Base-by-base conservation (phyloP, 768 basidiomycete genomes). In the Boletus pseudopeckii region DNA sequence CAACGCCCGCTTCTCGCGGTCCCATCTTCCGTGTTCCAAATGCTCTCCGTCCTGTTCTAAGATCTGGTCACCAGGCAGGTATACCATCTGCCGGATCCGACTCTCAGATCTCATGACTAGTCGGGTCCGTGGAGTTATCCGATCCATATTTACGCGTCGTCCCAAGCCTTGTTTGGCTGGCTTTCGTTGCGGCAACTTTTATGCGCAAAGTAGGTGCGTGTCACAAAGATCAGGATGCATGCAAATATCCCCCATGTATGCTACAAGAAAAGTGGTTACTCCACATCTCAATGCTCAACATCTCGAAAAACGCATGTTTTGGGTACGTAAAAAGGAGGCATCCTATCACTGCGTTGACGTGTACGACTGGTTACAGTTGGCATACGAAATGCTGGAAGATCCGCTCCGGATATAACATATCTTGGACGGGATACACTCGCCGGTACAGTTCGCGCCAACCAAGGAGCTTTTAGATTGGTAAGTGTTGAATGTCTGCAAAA, bases 351-450 rank as follows among this genome's bases (percentile, higher is more conserved):
- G 77, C 7, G 79, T 79, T 40, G 84, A 86, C 11, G 83, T 83
- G 55, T 83, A 88, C 3, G 84, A 84, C 40, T 61, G 68, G n/a
- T 68, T 60, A 60, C 88, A 89, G 61, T 84, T 86, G 62, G 80
- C 72, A 54, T 70, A 71, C 30, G 80, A 81, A 49, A 90, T 71
- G 28, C 76, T 72, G 4, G 78, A 79, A 26, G 86, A 88, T 7
- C 83, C 86, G 59, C 85, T 86, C 37, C 87, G 77, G 38, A 88
- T 83, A 60, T 87, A 87, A 64, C 85, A 90, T 37, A 87, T 82
- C 68, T 80, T 88, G 32, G 85, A 83, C 0, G 65, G 47, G 20
- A 77, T 62, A 62, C 88, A 89, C 20, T 76, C 74, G 1, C 75
- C 81, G 0, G 75, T 80, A 66, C 88, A 89, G 28, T 79, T 58